Evolutionary conservation across 768 basidiomycete species (phyloP).

Genomic region (Austroboletus eburneus): DNA sequence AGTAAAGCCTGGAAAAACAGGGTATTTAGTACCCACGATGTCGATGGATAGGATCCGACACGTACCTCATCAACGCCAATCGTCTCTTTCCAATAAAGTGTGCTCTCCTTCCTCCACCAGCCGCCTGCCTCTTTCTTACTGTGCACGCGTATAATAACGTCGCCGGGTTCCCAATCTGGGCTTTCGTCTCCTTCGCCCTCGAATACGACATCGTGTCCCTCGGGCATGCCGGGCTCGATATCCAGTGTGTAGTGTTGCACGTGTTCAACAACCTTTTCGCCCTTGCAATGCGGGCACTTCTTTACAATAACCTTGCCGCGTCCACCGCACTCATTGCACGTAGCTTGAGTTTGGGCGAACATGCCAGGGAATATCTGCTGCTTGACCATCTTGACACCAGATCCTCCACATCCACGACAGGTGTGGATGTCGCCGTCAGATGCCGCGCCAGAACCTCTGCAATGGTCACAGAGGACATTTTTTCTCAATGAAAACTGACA

Average conservation of each 20-base stretch:
- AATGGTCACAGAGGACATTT: slow-evolving; percentile 92
- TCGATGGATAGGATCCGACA: neutral
- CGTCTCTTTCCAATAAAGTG: slow-evolving; percentile 88
- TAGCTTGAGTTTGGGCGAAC: slow-evolving; percentile 84
- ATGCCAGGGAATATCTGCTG: slow-evolving; percentile 97
- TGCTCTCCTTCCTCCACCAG: slow-evolving; percentile 86
- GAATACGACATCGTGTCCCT: slow-evolving; percentile 89
- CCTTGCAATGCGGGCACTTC: slow-evolving; percentile 77
- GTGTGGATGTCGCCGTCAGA: slow-evolving; percentile 83
- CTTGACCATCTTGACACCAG: slow-evolving; percentile 78
- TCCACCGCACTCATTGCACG: slow-evolving; percentile 82
- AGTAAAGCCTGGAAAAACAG: slow-evolving; percentile 70
- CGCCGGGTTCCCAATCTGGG: slow-evolving; percentile 94
- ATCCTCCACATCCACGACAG: slow-evolving; percentile 81
- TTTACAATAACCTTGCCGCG: slow-evolving; percentile 76
- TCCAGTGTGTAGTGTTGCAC: slow-evolving; percentile 82
- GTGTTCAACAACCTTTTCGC: slow-evolving; percentile 78
- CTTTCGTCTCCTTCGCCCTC: slow-evolving; percentile 97
- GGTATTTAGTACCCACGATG: neutral
- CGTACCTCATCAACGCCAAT: slow-evolving; percentile 84
- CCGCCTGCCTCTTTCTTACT: slow-evolving; percentile 74
- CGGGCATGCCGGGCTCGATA: slow-evolving; percentile 83
- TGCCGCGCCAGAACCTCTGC: slow-evolving; percentile 92
- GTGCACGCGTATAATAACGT: slow-evolving; percentile 81
- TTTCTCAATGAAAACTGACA: slow-evolving; percentile 88